Base-by-base conservation (phyloP, 371 early-diverging fungal species). In the Dinochytrium kinnereticum region DNA sequence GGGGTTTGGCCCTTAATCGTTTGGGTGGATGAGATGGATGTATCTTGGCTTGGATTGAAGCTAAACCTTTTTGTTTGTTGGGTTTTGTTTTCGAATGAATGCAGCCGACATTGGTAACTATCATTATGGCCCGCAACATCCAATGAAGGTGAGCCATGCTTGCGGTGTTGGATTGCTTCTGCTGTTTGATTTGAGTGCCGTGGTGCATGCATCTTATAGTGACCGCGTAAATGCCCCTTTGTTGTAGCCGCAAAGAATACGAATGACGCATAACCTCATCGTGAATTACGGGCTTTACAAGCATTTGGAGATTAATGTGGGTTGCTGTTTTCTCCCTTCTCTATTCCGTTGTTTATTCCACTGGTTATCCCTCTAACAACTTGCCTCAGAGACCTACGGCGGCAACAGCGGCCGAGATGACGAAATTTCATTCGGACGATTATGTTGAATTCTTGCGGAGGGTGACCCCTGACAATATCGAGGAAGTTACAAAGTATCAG, bases 61-160 rank as follows among this genome's bases (percentile, higher is more conserved):
- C n/a, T n/a, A n/a, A n/a, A n/a, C n/a, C n/a, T 21, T n/a, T 5
- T 68, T 30, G 21, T 59, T 64, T 5, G 2, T 30, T 36, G 38
- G 15, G 31, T n/a, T 19, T n/a, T 19, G 7, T 55, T 36, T 53
- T 49, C 28, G 33, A 36, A 34, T 37, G 39, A 24, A 15, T 2
- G 21, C 72, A 84, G 85, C 74, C 26, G 82, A 84, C 65, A 73
- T 85, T 30, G 85, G 85, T 44, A 78, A 82, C 65, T 85, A 80
- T 65, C 87, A 88, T 75, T 92, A 89, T 78, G 91, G 87, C 5
- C 81, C 83, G 33, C 89, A 90, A 31, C 99, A 99, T 82, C 99
- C 99, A 5, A 99, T 99, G 99, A 99, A 99, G 80, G 84, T 81
- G 38, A n/a, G n/a, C n/a, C n/a, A n/a, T n/a, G n/a, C n/a, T n/a